These are phyloP conservation scores for Sugiyamaella marilandica DNA, from an alignment of 805 yeast genomes.

Conservation along the genomic window DNA sequence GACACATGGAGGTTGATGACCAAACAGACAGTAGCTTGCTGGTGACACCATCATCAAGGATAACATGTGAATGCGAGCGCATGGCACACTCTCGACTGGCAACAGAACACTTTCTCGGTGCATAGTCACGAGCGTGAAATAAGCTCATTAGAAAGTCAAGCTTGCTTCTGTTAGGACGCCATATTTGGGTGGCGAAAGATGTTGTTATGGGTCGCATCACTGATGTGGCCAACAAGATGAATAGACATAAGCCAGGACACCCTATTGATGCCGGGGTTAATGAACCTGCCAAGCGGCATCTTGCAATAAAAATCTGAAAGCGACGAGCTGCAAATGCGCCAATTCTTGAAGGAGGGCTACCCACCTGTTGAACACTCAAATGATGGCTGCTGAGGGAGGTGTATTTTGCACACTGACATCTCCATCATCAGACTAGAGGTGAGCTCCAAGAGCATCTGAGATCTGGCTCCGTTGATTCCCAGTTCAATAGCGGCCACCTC, in stretches of 20 bases:
- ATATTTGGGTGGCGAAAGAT: constrained; percentile 93
- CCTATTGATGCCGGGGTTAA: constrained; percentile 86
- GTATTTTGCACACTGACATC: constrained; percentile 83
- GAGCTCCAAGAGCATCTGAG: constrained; percentile 71
- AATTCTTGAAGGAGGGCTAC: constrained; percentile 92
- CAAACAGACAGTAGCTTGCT: constrained; percentile 30
- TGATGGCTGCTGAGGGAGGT: constrained; percentile 80
- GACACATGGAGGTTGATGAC: constrained; percentile 11
- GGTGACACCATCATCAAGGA: constrained; percentile 98
- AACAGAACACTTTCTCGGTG: constrained; percentile 79
- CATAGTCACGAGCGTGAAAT: constrained; percentile 75
- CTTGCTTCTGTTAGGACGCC: constrained; percentile 86
- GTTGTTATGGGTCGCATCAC: constrained; percentile 91
- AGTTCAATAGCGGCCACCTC: too few relatives aligned
- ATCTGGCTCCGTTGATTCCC: too few relatives aligned
- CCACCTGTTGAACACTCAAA: constrained; percentile 89
- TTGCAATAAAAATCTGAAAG: constrained; percentile 88
- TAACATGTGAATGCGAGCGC: constrained; percentile 97
- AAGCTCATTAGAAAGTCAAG: constrained; percentile 74
- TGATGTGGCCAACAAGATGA: constrained; percentile 94
- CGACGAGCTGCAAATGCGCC: constrained; percentile 95
- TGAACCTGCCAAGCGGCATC: constrained; percentile 95
- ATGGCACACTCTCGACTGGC: constrained; percentile 81
- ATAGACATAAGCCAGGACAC: constrained; percentile 94
- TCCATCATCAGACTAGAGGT: constrained; percentile 84